Percentiles rank a stretch among this genome's conserved stretches.
phyloP scores from a whole-genome alignment of 1,284 basidiomycete species.

The Apiotrichum mycotoxinovorans region DNA sequence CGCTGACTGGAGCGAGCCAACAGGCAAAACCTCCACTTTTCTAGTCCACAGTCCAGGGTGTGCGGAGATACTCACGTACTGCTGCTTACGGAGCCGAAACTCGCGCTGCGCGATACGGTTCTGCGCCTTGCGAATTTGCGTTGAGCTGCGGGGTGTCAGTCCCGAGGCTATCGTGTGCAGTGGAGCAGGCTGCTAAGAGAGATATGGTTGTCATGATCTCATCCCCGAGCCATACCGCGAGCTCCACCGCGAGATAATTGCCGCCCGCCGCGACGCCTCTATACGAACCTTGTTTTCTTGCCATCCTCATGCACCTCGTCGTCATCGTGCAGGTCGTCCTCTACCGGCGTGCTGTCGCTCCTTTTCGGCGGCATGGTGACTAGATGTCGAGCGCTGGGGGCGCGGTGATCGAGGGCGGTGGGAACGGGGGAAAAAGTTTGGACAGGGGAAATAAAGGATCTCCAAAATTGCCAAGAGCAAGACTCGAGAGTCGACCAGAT shows the following conservation, averaged over 20 bases:
- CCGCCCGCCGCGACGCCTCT: too few relatives aligned
- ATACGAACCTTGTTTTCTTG: conserved; percentile 5
- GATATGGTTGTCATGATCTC: too few relatives aligned
- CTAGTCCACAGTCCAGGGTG: too few relatives aligned
- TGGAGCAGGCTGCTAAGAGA: too few relatives aligned
- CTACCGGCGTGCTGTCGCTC: background rate
- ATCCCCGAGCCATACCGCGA: too few relatives aligned
- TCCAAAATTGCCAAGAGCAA: too few relatives aligned
- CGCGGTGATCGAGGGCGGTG: background rate
- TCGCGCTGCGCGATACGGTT: conserved; percentile 90
- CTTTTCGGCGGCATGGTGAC: conserved; percentile 1
- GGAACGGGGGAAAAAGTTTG: background rate
- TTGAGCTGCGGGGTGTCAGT: conserved; percentile 25
- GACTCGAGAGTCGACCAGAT: too few relatives aligned
- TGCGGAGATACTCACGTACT: conserved; percentile 39
- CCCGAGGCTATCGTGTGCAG: too few relatives aligned
- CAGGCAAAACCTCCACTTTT: too few relatives aligned
- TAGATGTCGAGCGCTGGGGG: background rate
- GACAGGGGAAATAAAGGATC: too few relatives aligned
- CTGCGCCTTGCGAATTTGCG: conserved; percentile 54
- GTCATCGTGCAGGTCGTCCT: background rate
- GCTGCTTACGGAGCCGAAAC: conserved; percentile 81
- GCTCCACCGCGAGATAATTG: too few relatives aligned
- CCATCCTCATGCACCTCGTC: background rate
- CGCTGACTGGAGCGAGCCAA: too few relatives aligned